phyloP scores from a whole-genome alignment of 345 rosid genomes.

The Dovyalis caffra region DNA sequence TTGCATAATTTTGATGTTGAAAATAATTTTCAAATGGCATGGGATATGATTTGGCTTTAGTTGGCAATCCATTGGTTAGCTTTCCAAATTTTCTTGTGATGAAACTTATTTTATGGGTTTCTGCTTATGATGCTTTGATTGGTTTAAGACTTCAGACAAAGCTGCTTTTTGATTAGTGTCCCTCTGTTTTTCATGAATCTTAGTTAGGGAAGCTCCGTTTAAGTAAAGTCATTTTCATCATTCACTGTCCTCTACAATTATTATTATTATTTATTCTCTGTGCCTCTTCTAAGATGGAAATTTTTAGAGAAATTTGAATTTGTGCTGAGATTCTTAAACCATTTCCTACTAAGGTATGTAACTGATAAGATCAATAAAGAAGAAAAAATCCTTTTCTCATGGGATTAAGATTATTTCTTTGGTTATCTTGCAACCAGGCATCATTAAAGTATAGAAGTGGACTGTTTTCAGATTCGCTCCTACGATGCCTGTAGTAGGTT shows the following conservation, averaged over 20 bases:
- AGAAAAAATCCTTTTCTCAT: neutral
- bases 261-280: too few relatives aligned
- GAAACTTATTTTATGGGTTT: neutral
- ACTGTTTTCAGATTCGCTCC: neutral
- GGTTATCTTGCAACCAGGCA: neutral
- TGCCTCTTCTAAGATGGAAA: neutral
- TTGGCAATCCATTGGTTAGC: neutral
- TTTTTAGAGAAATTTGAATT: neutral
- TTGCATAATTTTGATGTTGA: slow-evolving; percentile 6
- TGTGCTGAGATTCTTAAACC: neutral
- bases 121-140: neutral
- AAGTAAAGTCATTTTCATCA: too few relatives aligned
- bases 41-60: neutral
- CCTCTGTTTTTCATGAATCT: too few relatives aligned
- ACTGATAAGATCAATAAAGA: neutral
- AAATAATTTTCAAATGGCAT: neutral
- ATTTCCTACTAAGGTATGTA: neutral
- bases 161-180: slow-evolving; percentile 1
- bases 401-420: neutral
- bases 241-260: too few relatives aligned
- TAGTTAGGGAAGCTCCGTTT: too few relatives aligned
- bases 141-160: neutral
- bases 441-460: neutral
- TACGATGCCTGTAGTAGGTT: neutral
- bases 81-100: neutral